phyloP scores from a whole-genome alignment of 345 rosid species.

The Turritis glabra region DNA sequence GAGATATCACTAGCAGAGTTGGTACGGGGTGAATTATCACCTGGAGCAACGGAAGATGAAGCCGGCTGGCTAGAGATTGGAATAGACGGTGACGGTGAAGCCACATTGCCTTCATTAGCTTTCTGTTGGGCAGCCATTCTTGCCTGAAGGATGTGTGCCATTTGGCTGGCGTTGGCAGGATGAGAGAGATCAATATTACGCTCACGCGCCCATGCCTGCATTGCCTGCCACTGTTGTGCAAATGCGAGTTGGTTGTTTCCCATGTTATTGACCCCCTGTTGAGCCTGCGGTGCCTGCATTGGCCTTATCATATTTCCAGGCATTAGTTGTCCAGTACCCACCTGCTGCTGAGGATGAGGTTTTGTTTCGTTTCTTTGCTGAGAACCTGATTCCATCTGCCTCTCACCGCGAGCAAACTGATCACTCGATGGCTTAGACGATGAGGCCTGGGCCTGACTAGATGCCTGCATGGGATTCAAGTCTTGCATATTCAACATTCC shows the following conservation, averaged over 20 bases:
- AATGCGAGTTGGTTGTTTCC: constrained; percentile 66
- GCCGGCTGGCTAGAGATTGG: constrained; percentile 70
- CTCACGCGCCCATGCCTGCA: constrained; percentile 90
- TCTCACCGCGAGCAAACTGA: constrained; percentile 62
- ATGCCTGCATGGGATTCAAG: constrained; percentile 65
- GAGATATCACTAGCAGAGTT: constrained; percentile 79
- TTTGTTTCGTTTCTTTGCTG: constrained; percentile 68
- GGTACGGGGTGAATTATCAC: constrained; percentile 71
- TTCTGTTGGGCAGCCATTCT: constrained; percentile 83
- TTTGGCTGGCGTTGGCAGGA: constrained; percentile 85
- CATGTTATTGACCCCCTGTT: constrained; percentile 58
- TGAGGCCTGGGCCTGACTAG: constrained; percentile 77
- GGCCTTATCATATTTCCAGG: constrained; percentile 63
- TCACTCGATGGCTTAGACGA: constrained; percentile 75
- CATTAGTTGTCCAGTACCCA: constrained; percentile 56
- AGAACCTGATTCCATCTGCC: constrained; percentile 63
- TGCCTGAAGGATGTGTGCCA: constrained; percentile 81
- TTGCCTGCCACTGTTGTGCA: constrained; percentile 79
- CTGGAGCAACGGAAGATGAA: constrained; percentile 64
- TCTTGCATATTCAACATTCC: constrained; percentile 86
- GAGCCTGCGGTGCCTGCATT: constrained; percentile 67
- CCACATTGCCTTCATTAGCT: constrained; percentile 59
- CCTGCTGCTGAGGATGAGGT: constrained; percentile 52
- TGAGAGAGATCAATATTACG: constrained; percentile 85
- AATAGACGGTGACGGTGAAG: constrained; percentile 53